Evolutionary conservation across 1,284 basidiomycete genomes (phyloP).

Genomic region (Puccinia polysora): DNA sequence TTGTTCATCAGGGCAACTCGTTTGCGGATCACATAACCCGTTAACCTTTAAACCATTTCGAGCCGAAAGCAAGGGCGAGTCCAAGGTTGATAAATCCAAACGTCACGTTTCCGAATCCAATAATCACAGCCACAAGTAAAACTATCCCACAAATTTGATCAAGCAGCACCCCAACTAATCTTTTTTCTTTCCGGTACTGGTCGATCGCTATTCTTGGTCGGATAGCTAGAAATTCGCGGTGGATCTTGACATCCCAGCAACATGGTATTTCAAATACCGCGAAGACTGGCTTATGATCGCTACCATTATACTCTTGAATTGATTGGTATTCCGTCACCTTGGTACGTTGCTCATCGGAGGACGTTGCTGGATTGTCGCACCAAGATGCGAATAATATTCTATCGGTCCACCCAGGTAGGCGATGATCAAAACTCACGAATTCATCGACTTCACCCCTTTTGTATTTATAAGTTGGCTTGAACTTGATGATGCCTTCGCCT

Average conservation of each 20-base stretch:
- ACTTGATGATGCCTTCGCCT: slow-evolving; percentile 74
- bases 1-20: no score
- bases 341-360: background rate
- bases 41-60: no score
- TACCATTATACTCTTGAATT: slow-evolving; percentile 15
- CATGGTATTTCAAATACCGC: slow-evolving; percentile 50
- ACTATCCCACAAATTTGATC: slow-evolving; percentile 68
- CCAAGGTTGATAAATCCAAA: slow-evolving; percentile 43
- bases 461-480: slow-evolving; percentile 85
- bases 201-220: slow-evolving; percentile 45
- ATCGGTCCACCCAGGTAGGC: slow-evolving; percentile 87
- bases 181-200: slow-evolving; percentile 59
- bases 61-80: no score
- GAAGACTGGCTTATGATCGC: slow-evolving; percentile 53
- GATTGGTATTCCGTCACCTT: slow-evolving; percentile 23
- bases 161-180: slow-evolving; percentile 61
- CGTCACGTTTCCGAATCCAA: slow-evolving; percentile 66
- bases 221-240: slow-evolving; percentile 56
- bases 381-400: slow-evolving; percentile 70
- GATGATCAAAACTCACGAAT: slow-evolving; percentile 57
- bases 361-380: background rate
- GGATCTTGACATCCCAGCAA: background rate
- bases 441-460: slow-evolving; percentile 69
- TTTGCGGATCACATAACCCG: no score
- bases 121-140: slow-evolving; percentile 67